These are phyloP conservation scores for Yamadazyma jaroonii DNA, from an alignment of 1,139 yeast species.

Conservation along the genomic window DNA sequence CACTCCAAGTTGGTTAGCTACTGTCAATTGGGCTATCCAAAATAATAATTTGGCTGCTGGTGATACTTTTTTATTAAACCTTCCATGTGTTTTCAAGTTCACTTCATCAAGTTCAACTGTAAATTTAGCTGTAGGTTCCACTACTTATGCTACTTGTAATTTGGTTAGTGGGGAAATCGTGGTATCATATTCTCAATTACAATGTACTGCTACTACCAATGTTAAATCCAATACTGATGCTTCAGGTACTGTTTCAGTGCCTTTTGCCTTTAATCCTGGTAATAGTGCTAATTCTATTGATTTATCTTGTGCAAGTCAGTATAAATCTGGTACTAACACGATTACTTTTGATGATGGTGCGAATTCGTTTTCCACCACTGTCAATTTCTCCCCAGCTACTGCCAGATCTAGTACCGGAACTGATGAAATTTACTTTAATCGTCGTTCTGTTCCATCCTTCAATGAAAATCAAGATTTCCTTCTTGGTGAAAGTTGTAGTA, in stretches of 20 bases:
- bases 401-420: neutral
- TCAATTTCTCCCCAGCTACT: constrained; percentile 2
- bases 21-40: constrained; percentile 23
- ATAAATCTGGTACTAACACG: constrained; percentile 22
- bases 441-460: constrained; percentile 17
- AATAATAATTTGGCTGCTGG: constrained; percentile 22
- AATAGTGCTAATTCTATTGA: constrained; percentile 18
- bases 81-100: constrained; percentile 33
- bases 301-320: constrained; percentile 18
- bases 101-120: constrained; percentile 17
- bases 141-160: constrained; percentile 25
- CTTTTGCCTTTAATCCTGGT: constrained; percentile 28
- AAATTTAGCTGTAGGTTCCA: constrained; percentile 17
- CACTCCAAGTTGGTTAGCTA: constrained; percentile 24
- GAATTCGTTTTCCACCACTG: constrained; percentile 12
- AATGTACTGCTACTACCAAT: constrained; percentile 21
- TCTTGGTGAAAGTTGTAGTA: constrained; percentile 21
- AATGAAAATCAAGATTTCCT: constrained; percentile 15
- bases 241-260: constrained; percentile 23
- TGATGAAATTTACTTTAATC: constrained; percentile 6
- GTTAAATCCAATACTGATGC: constrained; percentile 15
- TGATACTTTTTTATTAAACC: constrained; percentile 28
- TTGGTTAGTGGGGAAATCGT: constrained; percentile 22
- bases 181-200: constrained; percentile 21
- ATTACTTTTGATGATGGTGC: constrained; percentile 29